phyloP scores from a whole-genome alignment of 2,329 filamentous ascomycete genomes.

The Blumeria hordei region DNA sequence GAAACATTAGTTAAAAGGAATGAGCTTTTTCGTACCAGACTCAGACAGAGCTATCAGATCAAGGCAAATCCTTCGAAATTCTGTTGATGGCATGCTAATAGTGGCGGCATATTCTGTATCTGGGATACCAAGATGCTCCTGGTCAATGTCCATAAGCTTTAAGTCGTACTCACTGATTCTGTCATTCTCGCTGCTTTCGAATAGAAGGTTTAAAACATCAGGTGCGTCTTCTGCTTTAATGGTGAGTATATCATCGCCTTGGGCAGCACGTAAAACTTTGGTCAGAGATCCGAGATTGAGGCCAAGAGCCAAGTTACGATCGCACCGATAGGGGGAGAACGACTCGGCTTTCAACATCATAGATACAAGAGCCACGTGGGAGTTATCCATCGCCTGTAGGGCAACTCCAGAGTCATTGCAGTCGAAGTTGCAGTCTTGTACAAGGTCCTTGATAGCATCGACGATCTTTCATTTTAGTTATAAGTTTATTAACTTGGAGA shows the following conservation, averaged over 20 bases:
- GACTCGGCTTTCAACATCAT: slow-evolving; percentile 95
- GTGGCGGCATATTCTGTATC: slow-evolving; percentile 96
- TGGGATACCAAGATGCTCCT: slow-evolving; percentile 95
- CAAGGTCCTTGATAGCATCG: slow-evolving; percentile 96
- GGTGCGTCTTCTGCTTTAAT: slow-evolving; percentile 94
- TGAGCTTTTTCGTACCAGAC: slow-evolving; percentile 40
- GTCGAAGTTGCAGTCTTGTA: slow-evolving; percentile 99
- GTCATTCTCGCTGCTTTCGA: slow-evolving; percentile 75
- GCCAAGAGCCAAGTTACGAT: slow-evolving; percentile 93
- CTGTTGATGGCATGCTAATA: slow-evolving; percentile 63
- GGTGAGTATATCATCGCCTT: slow-evolving; percentile 84
- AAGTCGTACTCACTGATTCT: slow-evolving; percentile 96
- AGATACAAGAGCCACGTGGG: slow-evolving; percentile 91
- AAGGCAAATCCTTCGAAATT: slow-evolving; percentile 88
- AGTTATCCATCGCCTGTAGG: slow-evolving; percentile 99
- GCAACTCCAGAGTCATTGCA: slow-evolving; percentile 99
- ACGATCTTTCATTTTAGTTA: slow-evolving; percentile 40
- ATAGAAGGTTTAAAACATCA: slow-evolving; percentile 83
- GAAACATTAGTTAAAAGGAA: neutral
- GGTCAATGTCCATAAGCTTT: slow-evolving; percentile 99
- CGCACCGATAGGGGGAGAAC: slow-evolving; percentile 90
- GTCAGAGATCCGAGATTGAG: slow-evolving; percentile 93
- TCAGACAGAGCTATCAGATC: slow-evolving; percentile 84
- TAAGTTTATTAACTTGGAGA: neutral
- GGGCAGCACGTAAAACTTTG: slow-evolving; percentile 85